Evolutionary conservation across 139 green algal species (phyloP), one percentile per base, ranked within the genome.

Genomic region (Chara braunii): DNA sequence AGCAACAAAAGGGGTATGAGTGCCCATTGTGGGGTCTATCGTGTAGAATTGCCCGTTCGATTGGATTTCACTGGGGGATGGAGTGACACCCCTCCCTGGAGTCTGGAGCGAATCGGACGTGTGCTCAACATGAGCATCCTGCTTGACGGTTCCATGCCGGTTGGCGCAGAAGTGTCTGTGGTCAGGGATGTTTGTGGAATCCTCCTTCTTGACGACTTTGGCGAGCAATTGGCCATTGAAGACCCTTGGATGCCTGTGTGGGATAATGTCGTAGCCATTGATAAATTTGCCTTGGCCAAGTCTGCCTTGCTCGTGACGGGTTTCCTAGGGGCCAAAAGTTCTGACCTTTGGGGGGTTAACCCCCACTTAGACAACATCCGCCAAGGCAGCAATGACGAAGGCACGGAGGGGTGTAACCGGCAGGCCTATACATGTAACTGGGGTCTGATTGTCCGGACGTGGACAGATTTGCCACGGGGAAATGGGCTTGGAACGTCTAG

Each of bases 51-150:
- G 11, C 70, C 70, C 3, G 70, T 72, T 26, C 4, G 70, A 24
- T 18, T 78, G 5, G 64, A 78, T 37, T n/a, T 78, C 4, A 63
- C 51, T 31, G 62, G 62, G 14, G 70, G 70, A 14, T 78, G 70
- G 70, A 78, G 59, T 11, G 62, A 78, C 40, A 78, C 70, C n/a
- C 70, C 70, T 8, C 70, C 70, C 24, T 78, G 57, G 40, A 73
- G 45, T 30, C 35, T 78, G 33, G 70, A 78, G 32, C 37, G 50
- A 7, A 23, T 29, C 11, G 62, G 70, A 28, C 29, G 14, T 12
- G 70, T 78, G 14, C 61, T 74, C 24, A 73, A 77, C 51, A 23
- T 77, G n/a, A 36, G 60, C 0, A 42, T 44, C 2, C 2, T 55
- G 31, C 23, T 70, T 26, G 69, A 70, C 0, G 69, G 37, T 24